Base-by-base conservation (phyloP, 2,329 filamentous ascomycete genomes). In the Hirsutella minnesotensis region DNA sequence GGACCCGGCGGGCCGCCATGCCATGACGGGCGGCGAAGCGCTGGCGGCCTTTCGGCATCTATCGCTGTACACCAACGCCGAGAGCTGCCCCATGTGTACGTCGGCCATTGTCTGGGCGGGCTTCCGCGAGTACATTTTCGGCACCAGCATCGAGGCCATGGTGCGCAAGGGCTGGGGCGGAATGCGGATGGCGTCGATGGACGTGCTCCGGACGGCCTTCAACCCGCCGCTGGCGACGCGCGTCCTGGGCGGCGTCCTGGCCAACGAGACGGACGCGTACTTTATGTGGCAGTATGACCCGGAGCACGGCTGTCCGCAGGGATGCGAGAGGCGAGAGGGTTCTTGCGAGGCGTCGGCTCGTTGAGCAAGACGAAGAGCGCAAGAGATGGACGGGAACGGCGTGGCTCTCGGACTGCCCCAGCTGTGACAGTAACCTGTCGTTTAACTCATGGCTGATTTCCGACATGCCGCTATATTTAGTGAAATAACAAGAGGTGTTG, bases 71-170 rank as follows among this genome's bases (percentile, higher is more conserved):
- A 77, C 73, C 19, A 77, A 73, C 52, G 73, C 67, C 2, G 73
- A 77, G 54, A 69, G 66, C 44, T 77, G 73, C 53, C 68, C 72
- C 7, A 78, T 77, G 68, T 78, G 74, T 49, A 71, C 73, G 1
- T 66, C 70, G 7, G 73, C 72, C 0, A 74, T 77, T 47, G 66
- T 71, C 2, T 77, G 70, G 70, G 63, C 72, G 0, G 70, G 70
- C 0, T 75, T 77, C 58, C 62, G 59, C 31, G 73, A 76, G 55
- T 73, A 72, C 51, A 63, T 77, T 8, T 77, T 69, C 49, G 72
- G 71, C 5, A 75, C 70, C 1, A 67, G 61, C 21, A 71, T 74
- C 45, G 58, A 66, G 20, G 61, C 56, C 5, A 57, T 76, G 27
- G 55, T 70, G 12, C 55, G 61, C 30, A 55, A 62, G 31, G 72